Evolutionary conservation across 139 green algal species (phyloP).

Genomic region (Auxenochlorella pyrenoidosa): DNA sequence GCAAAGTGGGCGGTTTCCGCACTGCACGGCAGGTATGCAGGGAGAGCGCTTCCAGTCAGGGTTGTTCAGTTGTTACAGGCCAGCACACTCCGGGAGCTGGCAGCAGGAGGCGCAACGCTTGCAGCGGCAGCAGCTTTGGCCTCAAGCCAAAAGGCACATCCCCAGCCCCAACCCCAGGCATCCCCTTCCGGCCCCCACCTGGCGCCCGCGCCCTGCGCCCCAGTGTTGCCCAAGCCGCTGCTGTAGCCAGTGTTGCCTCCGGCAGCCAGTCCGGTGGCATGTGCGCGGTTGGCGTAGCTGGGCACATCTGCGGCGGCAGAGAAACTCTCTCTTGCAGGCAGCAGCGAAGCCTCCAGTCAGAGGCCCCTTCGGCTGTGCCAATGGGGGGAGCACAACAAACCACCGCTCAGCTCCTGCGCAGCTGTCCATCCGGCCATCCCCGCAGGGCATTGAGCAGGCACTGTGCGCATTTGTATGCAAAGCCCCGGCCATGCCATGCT

Average conservation of each 20-base stretch:
- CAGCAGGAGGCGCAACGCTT: neutral
- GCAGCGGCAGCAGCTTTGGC: neutral
- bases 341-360: no score
- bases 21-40: neutral
- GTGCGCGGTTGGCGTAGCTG: neutral
- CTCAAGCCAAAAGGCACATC: neutral
- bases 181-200: neutral
- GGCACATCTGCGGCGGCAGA: neutral
- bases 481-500: no score
- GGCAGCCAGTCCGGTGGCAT: neutral
- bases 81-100: neutral
- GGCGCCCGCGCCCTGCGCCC: slow-evolving; percentile 7
- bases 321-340: no score
- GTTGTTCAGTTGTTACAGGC: no score
- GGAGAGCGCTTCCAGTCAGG: neutral
- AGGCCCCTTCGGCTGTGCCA: no score
- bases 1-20: slow-evolving; percentile 22
- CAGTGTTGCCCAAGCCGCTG: slow-evolving; percentile 7
- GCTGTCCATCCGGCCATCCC: no score
- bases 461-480: neutral
- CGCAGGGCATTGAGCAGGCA: no score
- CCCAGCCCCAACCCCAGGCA: neutral
- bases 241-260: neutral
- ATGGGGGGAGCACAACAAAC: no score
- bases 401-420: no score